Conservation (phyloP, 768 basidiomycete species). For the Gyrodon lividus region DNA sequence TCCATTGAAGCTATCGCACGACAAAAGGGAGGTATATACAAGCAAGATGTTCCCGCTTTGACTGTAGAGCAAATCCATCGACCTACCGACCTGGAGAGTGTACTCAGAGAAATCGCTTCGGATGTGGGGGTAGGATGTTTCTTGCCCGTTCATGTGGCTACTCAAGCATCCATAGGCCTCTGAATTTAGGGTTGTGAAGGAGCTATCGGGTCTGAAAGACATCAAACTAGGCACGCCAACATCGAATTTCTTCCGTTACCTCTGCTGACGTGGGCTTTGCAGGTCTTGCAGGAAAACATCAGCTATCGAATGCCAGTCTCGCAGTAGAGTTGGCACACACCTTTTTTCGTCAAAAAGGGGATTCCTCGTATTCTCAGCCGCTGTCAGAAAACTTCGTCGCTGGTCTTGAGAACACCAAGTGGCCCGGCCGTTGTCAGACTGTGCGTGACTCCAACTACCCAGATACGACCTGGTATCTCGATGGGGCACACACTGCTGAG, state of each 20-base stretch:
- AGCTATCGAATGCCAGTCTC: constrained; percentile 82
- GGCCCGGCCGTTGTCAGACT: constrained; percentile 95
- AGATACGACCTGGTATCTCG: constrained; percentile 80
- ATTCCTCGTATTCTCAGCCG: constrained; percentile 5
- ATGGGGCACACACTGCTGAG: constrained; percentile 94
- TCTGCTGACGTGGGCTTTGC: constrained; percentile 5
- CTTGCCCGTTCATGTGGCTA: not conserved
- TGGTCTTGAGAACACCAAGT: constrained; percentile 69
- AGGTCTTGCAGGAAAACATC: constrained; percentile 88
- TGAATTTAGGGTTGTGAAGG: constrained; percentile 62
- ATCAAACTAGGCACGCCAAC: constrained; percentile 59
- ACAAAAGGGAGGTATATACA: constrained; percentile 98
- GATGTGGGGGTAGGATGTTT: constrained; percentile 55
- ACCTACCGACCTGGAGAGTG: constrained; percentile 61
- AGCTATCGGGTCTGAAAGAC: constrained; percentile 45
- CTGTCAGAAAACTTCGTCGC: constrained; percentile 55
- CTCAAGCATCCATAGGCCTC: constrained; percentile 47
- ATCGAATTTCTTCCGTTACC: not conserved
- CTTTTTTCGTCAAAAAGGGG: constrained; percentile 50
- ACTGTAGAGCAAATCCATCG: constrained; percentile 79
- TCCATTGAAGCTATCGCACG: constrained; percentile 87
- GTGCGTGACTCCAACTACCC: constrained; percentile 57
- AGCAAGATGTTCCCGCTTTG: constrained; percentile 86
- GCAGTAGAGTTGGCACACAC: constrained; percentile 70
- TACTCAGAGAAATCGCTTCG: constrained; percentile 64